Base-by-base conservation (phyloP, 169 alveolate species). In the Cryptosporidium tyzzeri region DNA sequence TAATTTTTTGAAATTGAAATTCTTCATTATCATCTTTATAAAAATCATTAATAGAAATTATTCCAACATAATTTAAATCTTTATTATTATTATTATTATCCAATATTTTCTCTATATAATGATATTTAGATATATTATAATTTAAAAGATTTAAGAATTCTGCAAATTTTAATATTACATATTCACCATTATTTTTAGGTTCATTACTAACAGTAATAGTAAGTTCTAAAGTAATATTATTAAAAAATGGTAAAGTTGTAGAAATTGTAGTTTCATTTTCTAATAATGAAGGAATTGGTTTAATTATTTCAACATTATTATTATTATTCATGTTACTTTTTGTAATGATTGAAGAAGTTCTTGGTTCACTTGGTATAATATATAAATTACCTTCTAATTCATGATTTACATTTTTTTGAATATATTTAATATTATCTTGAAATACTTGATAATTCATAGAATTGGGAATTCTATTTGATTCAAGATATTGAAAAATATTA, bases 331-430 rank as follows among this genome's bases (percentile, higher is more conserved):
- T 7, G 9, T 26, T 4, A 29, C 3, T 26, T 35, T n/a, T 44
- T 9, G 37, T 31, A n/a, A 71, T 50, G 2, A 55, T 29, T 23
- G 70, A 73, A 31, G 70, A 73, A 1, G 86, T 73, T 41, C 70
- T 51, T 31, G 86, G 71, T 6, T 73, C 86, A 55, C 71, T 73
- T 53, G 86, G 86, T 21, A 73, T 53, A 21, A 73, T 29, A 35
- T 73, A 73, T 39, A 73, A n/a, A 2, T 33, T 73, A 21, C 71
- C 70, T n/a, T 31, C 9, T n/a, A 73, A 23, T n/a, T 73, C 45
- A 35, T 51, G 55, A 33, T 6, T 4, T 14, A 16, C 35, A 4
- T 55, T 59, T 12, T 59, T 29, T 14, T 29, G 21, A 65, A 65
- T n/a, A 29, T 21, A 23, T 8, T 65, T 26, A 12, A 65, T 16